A percentile compares a stretch with the other conserved stretches of the same genome.
Evolutionary conservation across 1,284 basidiomycete genomes (phyloP).

Genomic region (Melampsora americana): DNA sequence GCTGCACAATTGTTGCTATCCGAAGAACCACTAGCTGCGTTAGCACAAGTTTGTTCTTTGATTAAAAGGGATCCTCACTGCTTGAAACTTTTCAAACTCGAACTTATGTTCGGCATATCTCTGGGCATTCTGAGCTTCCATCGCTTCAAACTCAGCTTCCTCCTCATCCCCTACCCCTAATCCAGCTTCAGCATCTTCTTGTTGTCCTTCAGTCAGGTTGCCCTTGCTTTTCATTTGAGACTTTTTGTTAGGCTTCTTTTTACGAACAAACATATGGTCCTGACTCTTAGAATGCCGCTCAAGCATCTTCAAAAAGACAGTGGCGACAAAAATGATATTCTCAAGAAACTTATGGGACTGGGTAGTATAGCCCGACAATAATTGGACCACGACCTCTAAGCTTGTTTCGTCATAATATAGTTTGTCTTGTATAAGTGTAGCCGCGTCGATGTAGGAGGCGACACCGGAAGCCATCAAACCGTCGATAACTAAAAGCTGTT

Average conservation of each 20-base stretch:
- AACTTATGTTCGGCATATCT: constrained; percentile 74
- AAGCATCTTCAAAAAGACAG: constrained; percentile 75
- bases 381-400: constrained; percentile 75
- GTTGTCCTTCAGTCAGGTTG: constrained; percentile 48
- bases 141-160: constrained; percentile 61
- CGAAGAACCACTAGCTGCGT: neutral
- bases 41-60: constrained; percentile 1
- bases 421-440: constrained; percentile 75
- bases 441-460: constrained; percentile 68
- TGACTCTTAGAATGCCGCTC: constrained; percentile 76
- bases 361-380: constrained; percentile 70
- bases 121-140: constrained; percentile 55
- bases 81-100: constrained; percentile 81
- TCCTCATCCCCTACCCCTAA: constrained; percentile 55
- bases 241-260: constrained; percentile 61
- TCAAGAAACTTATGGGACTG: constrained; percentile 72
- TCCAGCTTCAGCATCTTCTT: constrained; percentile 3
- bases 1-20: neutral
- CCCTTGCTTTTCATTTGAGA: constrained; percentile 57
- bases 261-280: constrained; percentile 71
- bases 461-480: constrained; percentile 59
- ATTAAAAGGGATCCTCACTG: constrained; percentile 60
- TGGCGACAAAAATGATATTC: constrained; percentile 74
- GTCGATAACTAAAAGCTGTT: constrained; percentile 72
- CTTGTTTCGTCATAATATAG: constrained; percentile 89